Evolutionary conservation across 1,139 yeast genomes (phyloP).

Genomic region (Meyerozyma smithsonii): DNA sequence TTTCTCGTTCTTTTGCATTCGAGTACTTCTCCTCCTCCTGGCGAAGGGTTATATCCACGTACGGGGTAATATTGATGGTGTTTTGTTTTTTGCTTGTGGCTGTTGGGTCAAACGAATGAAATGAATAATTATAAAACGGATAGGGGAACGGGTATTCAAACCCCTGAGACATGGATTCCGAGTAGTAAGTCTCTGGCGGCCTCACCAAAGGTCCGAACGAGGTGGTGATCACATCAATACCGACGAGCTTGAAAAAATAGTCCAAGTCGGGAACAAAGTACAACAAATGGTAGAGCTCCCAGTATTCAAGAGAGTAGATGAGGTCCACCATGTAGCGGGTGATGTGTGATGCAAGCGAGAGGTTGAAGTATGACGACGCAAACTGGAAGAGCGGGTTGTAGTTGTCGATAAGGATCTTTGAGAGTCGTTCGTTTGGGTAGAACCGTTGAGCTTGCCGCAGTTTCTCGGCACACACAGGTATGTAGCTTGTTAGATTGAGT

Average conservation of each 20-base stretch:
- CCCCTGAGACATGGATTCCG: constrained; percentile 35
- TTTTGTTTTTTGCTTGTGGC: constrained; percentile 24
- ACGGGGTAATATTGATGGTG: constrained; percentile 28
- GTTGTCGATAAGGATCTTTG: constrained; percentile 38
- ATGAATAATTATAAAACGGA: constrained; percentile 44
- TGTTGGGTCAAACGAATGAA: constrained; percentile 33
- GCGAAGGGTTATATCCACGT: constrained; percentile 31
- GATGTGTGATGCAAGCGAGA: constrained; percentile 33
- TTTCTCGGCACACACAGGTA: constrained; percentile 1
- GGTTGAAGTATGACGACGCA: constrained; percentile 32
- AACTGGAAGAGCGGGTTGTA: constrained; percentile 27
- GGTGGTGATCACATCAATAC: constrained; percentile 34
- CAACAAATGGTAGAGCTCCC: constrained; percentile 44
- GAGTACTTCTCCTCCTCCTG: constrained; percentile 7
- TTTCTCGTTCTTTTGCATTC: constrained; percentile 2
- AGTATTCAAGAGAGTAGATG: constrained; percentile 36
- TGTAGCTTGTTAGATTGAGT: constrained; percentile 5
- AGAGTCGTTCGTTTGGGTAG: constrained; percentile 36
- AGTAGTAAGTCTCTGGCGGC: constrained; percentile 39
- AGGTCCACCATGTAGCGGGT: constrained; percentile 37
- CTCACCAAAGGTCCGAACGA: constrained; percentile 37
- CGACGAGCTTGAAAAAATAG: constrained; percentile 29
- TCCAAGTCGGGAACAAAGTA: constrained; percentile 30
- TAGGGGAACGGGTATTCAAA: constrained; percentile 45
- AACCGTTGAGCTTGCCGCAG: constrained; percentile 5